Percentiles rank a stretch among this genome's conserved stretches.
Evolutionary conservation across 2,329 filamentous ascomycete species (phyloP).

Genomic region (Penicillium sp.): DNA sequence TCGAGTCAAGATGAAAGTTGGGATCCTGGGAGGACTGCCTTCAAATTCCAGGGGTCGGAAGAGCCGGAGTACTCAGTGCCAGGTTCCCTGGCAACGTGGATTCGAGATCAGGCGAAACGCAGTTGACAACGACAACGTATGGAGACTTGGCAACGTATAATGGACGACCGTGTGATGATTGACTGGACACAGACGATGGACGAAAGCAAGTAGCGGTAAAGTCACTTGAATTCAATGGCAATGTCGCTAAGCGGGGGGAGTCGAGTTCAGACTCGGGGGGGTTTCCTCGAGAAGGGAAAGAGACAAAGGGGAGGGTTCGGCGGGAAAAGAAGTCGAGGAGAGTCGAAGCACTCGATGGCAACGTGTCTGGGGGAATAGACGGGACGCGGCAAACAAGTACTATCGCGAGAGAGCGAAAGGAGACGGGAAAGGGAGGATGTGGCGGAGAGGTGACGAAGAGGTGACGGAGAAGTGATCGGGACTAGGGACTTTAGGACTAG

Average conservation of each 20-base stretch:
- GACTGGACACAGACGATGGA: constrained; percentile 1
- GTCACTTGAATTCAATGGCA: constrained; percentile 1
- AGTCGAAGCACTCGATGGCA: constrained; percentile 9
- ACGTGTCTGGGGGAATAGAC: neutral
- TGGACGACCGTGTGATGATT: neutral
- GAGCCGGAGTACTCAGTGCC: constrained; percentile 22
- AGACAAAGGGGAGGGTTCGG: neutral
- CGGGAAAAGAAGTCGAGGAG: constrained; percentile 11
- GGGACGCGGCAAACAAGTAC: constrained; percentile 9
- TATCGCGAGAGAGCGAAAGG: constrained; percentile 5
- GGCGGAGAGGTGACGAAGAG: constrained; percentile 6
- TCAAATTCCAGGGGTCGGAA: constrained; percentile 21
- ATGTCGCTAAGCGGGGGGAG: neutral
- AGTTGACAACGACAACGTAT: constrained; percentile 4
- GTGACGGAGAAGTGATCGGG: constrained; percentile 12
- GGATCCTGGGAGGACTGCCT: constrained; percentile 25
- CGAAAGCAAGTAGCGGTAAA: constrained; percentile 1
- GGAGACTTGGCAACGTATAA: neutral
- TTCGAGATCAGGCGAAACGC: neutral
- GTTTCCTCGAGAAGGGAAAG: neutral
- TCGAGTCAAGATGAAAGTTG: constrained; percentile 6
- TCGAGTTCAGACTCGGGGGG: neutral
- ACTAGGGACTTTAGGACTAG: constrained; percentile 1
- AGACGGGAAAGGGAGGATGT: constrained; percentile 9
- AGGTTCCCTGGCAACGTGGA: constrained; percentile 17